Evolutionary conservation across 2,329 filamentous ascomycete species (phyloP), one percentile per base, ranked within the genome.

Genomic region (Calonectria naviculata): DNA sequence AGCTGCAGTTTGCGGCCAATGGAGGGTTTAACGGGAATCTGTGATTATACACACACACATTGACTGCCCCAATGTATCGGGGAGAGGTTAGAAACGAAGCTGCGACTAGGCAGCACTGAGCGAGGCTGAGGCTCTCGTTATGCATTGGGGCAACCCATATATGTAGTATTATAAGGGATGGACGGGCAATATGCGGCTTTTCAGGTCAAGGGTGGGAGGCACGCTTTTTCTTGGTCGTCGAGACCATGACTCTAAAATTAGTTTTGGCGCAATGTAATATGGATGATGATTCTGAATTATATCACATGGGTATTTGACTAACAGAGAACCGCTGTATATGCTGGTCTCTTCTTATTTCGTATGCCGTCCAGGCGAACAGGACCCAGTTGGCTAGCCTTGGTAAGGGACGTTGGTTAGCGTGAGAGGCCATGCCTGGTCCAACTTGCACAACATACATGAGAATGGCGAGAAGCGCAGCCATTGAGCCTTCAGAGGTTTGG

Each of bases 1-100:
- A 97, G 82, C 83, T 92, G 72, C 91, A 92, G 68, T 94, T 95
- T 79, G 89, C 91, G 10, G 89, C 91, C 66, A 88, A 88, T 41
- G 92, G 91, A 2, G 92, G 91, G 2, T 87, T 91, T 60, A 70
- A 76, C 1, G 80, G 80, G 8, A 76, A 60, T 28, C 15, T 80
- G 46, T 80, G 72, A 73, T 52, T 41, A 15, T 46, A 24, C 19
- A 3, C 19, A 34, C 13, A n/a, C 19, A 34, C 13, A n/a, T 17
- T 41, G 41, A 17, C 12, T 9, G 19, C 44, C 19, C 49, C 52
- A 31, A 58, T 21, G 24, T 29, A 10, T 21, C 9, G 19, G 44
- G 24, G 13, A 31, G 12, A 38, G 19, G 26, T 26, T 38, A 36
- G 28, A 69, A 65, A 65, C 19, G 46, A 41, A 41, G 28, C 56